Percentiles rank a stretch among this genome's conserved stretches.
phyloP scores from a whole-genome alignment of 225 moss, liverwort and hornwort genomes.

The Polytrichum formosum region DNA sequence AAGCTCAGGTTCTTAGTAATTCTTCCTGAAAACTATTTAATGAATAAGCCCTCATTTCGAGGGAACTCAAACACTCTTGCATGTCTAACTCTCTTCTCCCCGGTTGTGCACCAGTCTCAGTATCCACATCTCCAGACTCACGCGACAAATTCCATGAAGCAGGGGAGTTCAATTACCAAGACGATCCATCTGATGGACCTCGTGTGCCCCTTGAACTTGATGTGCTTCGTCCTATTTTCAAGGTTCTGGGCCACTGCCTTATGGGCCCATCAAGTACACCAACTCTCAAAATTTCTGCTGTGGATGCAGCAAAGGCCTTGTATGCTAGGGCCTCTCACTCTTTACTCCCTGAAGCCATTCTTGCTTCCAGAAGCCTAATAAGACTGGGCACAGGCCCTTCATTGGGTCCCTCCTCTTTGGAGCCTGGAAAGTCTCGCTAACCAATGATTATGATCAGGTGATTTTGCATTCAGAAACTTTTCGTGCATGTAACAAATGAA shows the following conservation, averaged over 20 bases:
- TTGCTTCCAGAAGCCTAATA: conserved; percentile 75
- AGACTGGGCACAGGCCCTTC: conserved; percentile 38
- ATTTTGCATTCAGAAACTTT: no score
- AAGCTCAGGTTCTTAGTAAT: no score
- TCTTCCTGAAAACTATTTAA: no score
- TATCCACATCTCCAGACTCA: conserved; percentile 12
- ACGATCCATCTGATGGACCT: conserved; percentile 34
- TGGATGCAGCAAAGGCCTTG: conserved; percentile 55
- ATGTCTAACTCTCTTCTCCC: background rate
- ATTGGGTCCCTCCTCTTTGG: conserved; percentile 3
- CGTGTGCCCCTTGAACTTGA: conserved; percentile 57
- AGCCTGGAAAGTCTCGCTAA: background rate
- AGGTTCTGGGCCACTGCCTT: conserved; percentile 77
- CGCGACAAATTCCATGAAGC: conserved; percentile 17
- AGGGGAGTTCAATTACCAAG: conserved; percentile 28
- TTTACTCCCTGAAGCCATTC: conserved; percentile 62
- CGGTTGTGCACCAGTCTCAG: conserved; percentile 22
- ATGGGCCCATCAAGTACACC: conserved; percentile 48
- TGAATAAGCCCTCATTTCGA: background rate
- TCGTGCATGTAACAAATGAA: no score
- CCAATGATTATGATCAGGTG: no score
- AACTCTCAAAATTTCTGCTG: conserved; percentile 40
- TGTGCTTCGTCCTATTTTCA: conserved; percentile 66
- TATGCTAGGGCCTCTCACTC: conserved; percentile 64
- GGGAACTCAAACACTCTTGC: background rate